Evolutionary conservation across 1,284 basidiomycete genomes (phyloP).

Genomic region (Somion occarium): DNA sequence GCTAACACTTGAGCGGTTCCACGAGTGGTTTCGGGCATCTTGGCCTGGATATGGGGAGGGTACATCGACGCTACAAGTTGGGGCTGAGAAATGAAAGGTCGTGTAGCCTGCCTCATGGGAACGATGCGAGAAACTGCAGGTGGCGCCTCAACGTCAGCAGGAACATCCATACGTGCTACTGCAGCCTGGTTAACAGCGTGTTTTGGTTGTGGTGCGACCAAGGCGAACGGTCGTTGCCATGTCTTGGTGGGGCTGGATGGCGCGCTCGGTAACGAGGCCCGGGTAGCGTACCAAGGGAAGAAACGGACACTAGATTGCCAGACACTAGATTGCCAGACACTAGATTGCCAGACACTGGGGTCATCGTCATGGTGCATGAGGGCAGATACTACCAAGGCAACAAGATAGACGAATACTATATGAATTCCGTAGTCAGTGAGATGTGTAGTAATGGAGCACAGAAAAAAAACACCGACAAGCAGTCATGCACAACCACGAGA

Average conservation of each 20-base stretch:
- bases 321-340: conserved; percentile 48
- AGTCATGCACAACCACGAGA: conserved; percentile 57
- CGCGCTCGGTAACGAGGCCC: conserved; percentile 19
- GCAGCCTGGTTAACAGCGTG: not conserved
- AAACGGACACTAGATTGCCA: conserved; percentile 50
- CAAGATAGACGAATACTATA: conserved; percentile 42
- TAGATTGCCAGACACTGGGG: conserved; percentile 44
- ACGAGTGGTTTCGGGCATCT: not conserved
- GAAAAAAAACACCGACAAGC: conserved; percentile 38
- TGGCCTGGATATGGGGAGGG: not conserved
- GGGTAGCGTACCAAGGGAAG: conserved; percentile 33
- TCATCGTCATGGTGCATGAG: conserved; percentile 36
- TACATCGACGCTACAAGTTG: not conserved
- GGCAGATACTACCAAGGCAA: conserved; percentile 30
- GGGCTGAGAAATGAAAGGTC: not conserved
- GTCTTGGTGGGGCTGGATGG: conserved; percentile 17
- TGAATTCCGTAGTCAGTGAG: conserved; percentile 3
- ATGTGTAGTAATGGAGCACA: not conserved
- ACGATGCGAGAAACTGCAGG: not conserved
- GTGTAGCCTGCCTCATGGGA: not conserved
- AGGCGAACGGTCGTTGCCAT: not conserved
- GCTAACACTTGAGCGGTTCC: not conserved
- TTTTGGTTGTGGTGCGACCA: not conserved
- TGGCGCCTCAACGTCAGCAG: not conserved
- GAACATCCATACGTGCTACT: not conserved